Evolutionary conservation across 805 yeast genomes (phyloP).

Genomic region (Candida oleophila): DNA sequence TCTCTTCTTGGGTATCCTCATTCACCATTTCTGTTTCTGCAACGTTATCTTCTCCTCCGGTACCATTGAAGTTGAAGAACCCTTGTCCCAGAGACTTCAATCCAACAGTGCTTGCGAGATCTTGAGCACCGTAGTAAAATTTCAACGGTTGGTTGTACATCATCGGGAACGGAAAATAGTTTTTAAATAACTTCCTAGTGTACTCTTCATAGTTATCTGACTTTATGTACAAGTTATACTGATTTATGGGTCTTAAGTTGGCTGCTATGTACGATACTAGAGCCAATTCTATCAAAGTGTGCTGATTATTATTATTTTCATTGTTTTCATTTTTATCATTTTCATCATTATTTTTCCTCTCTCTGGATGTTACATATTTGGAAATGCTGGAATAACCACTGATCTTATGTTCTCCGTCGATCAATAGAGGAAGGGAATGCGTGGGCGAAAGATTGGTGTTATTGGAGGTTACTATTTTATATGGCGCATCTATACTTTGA

Average conservation of each 20-base stretch:
- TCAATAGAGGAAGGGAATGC: constrained; percentile 51
- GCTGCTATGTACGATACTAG: constrained; percentile 41
- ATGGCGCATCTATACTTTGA: constrained; percentile 10
- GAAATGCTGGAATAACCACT: constrained; percentile 19
- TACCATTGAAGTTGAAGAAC: constrained; percentile 27
- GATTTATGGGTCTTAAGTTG: constrained; percentile 47
- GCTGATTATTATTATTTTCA: no score
- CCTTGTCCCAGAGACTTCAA: constrained; percentile 24
- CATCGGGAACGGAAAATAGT: constrained; percentile 67
- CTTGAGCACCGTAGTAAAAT: constrained; percentile 37
- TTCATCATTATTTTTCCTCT: constrained; percentile 7
- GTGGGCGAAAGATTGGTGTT: constrained; percentile 54
- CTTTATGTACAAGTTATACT: constrained; percentile 57
- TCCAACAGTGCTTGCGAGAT: constrained; percentile 30
- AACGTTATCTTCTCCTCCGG: constrained; percentile 11
- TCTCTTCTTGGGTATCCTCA: constrained; percentile 14
- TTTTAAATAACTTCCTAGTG: constrained; percentile 53
- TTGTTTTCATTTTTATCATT: no score
- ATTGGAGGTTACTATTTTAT: constrained; percentile 51
- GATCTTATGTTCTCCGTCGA: constrained; percentile 12
- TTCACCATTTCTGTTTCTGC: constrained; percentile 32
- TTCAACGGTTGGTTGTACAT: constrained; percentile 66
- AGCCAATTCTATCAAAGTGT: constrained; percentile 2
- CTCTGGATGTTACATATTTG: constrained; percentile 8
- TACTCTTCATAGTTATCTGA: constrained; percentile 57